Evolutionary conservation across 2,329 filamentous ascomycete genomes (phyloP), one percentile per base, ranked within the genome.

Genomic region (Aspergillus phoenicis): DNA sequence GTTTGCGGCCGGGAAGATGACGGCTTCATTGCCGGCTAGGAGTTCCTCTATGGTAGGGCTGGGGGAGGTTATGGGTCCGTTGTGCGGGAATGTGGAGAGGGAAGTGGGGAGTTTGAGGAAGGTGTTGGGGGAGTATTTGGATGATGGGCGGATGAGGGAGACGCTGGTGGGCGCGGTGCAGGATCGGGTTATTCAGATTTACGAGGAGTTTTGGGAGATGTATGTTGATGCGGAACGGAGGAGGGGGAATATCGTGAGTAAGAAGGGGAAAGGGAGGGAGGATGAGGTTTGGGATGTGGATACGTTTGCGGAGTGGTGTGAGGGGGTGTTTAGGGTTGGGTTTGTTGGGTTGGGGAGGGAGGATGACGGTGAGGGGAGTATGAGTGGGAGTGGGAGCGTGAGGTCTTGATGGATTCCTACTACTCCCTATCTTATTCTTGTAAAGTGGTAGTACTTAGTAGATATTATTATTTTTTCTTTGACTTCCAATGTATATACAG

Each of bases 91-190:
- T 6, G 81, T 87, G 5, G 84, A 87, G 71, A 84, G 83, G 57
- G 84, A 89, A 65, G 83, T 86, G 0, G 82, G 81, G 0, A 77
- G 80, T 28, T 72, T 90, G 8, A 78, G 87, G 2, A 75, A 75
- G 17, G 84, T 87, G 60, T 70, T 90, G 22, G 83, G 84, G 57
- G 85, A 85, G 61, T 89, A 88, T 69, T 79, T 90, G n/a, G 83
- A 86, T 22, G 87, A 89, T 69, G 75, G 77, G n/a, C 79, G 87
- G 26, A 89, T 87, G 60, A 82, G 84, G 59, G 87, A 89, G 71
- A 89, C 87, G 30, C 80, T 90, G 8, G 85, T 89, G 4, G 85
- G 83, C 13, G 87, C 87, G 2, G 86, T 89, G 24, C 82, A 88
- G 72, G 87, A 89, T 68, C 83, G 83, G 63, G 84, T 88, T 13